Percentiles rank a stretch among this genome's conserved stretches.
phyloP scores from a whole-genome alignment of 2,329 filamentous ascomycete genomes.

The Zasmidium cellare region DNA sequence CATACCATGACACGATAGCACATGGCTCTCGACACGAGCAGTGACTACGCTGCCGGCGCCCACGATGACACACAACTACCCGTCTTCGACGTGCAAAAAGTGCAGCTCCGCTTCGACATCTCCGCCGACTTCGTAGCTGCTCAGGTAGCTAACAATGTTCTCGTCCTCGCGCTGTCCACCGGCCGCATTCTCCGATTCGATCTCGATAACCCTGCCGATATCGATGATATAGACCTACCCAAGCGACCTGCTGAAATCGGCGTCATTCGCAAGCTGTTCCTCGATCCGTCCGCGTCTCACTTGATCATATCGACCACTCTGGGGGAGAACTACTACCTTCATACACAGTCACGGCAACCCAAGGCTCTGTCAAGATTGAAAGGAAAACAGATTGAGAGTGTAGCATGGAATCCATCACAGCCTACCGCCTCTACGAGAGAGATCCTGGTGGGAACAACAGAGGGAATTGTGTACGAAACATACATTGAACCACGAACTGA shows the following conservation, averaged over 20 bases:
- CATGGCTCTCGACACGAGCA: slow-evolving; percentile 26
- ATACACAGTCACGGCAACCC: slow-evolving; percentile 88
- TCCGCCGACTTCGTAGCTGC: slow-evolving; percentile 94
- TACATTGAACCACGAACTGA: slow-evolving; percentile 94
- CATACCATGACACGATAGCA: slow-evolving; percentile 12
- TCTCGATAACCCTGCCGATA: slow-evolving; percentile 88
- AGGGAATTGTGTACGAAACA: slow-evolving; percentile 91
- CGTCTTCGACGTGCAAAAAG: slow-evolving; percentile 91
- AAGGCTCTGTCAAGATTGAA: slow-evolving; percentile 79
- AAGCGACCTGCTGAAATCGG: slow-evolving; percentile 90
- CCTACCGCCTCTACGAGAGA: slow-evolving; percentile 93
- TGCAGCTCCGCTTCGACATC: slow-evolving; percentile 91
- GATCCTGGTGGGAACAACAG: slow-evolving; percentile 86
- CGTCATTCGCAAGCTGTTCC: slow-evolving; percentile 92
- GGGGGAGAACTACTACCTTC: slow-evolving; percentile 96
- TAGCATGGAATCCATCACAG: slow-evolving; percentile 92
- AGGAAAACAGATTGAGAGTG: slow-evolving; percentile 80
- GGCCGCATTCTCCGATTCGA: slow-evolving; percentile 93
- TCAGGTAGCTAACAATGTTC: slow-evolving; percentile 95
- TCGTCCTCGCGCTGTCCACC: slow-evolving; percentile 87
- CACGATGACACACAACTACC: slow-evolving; percentile 62
- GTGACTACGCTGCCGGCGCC: slow-evolving; percentile 30
- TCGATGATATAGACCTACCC: slow-evolving; percentile 96
- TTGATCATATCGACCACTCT: slow-evolving; percentile 86
- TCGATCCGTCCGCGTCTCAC: slow-evolving; percentile 95